Evolutionary conservation across 345 rosid genomes (phyloP).

Genomic region (Boechera retrofracta): DNA sequence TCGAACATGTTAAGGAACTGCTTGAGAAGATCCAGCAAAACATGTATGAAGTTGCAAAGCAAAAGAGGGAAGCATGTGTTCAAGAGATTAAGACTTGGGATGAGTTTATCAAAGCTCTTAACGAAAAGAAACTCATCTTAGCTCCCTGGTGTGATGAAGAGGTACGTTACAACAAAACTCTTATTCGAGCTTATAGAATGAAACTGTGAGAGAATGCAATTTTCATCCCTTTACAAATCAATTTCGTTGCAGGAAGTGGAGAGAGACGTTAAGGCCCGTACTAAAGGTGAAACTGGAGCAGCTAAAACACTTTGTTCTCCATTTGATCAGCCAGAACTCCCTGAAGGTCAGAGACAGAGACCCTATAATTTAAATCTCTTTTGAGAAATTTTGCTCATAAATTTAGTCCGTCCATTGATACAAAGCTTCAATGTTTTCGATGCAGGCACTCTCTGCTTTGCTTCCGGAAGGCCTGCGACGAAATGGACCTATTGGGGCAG

Average conservation of each 20-base stretch:
- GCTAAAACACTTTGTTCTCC: constrained; percentile 94
- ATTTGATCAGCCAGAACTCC: constrained; percentile 89
- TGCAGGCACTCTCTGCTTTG: constrained; percentile 85
- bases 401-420: background rate
- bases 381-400: background rate
- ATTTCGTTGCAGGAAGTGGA: constrained; percentile 71
- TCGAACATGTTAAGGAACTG: constrained; percentile 60
- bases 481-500: constrained; percentile 99
- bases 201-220: background rate
- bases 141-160: constrained; percentile 99
- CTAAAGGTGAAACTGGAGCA: constrained; percentile 93
- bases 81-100: constrained; percentile 79
- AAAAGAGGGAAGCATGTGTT: constrained; percentile 77
- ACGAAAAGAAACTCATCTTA: constrained; percentile 79
- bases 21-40: constrained; percentile 70
- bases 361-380: background rate
- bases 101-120: constrained; percentile 75
- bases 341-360: constrained; percentile 38
- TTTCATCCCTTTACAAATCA: background rate
- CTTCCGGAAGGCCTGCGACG: constrained; percentile 89
- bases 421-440: background rate
- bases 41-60: constrained; percentile 69
- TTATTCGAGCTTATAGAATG: constrained; percentile 7
- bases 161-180: constrained; percentile 49
- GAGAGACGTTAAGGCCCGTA: constrained; percentile 83